These are phyloP conservation scores for Acacia pycnantha DNA, from an alignment of 331 rosid species.

Conservation along the genomic window DNA sequence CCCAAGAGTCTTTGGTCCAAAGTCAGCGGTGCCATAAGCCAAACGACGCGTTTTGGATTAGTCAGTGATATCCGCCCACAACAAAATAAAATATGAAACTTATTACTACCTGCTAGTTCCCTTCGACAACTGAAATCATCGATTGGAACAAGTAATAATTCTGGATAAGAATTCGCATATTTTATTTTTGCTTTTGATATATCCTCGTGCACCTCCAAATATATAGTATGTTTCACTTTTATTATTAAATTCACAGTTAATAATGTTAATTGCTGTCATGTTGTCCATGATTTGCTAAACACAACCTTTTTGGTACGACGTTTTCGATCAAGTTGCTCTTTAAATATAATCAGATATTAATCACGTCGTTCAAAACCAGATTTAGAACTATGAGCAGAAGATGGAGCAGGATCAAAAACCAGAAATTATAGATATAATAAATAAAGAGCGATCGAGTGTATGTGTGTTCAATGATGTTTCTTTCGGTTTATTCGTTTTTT, in stretches of 20 bases:
- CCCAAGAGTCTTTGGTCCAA: neutral
- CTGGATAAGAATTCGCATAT: neutral
- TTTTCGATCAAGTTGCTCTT: neutral
- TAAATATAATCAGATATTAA: neutral
- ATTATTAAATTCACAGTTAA: neutral
- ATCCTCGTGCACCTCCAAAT: neutral
- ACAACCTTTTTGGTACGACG: neutral
- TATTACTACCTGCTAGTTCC: neutral
- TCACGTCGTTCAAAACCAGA: neutral
- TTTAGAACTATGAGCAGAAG: neutral
- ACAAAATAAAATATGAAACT: neutral
- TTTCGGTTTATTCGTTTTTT: neutral
- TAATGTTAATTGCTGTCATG: neutral
- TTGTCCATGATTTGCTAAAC: neutral
- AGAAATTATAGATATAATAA: neutral
- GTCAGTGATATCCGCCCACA: neutral
- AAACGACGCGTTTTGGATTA: neutral
- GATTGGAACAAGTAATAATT: neutral
- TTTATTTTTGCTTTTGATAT: neutral
- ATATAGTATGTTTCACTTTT: neutral
- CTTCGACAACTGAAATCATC: neutral
- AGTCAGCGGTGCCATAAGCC: neutral
- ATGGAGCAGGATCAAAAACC: neutral
- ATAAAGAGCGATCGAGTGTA: neutral
- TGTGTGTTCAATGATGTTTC: neutral